A percentile compares a stretch with the other conserved stretches of the same genome.
phyloP scores from a whole-genome alignment of 176 grass and related monocot genomes.

The Hordeum vulgare region DNA sequence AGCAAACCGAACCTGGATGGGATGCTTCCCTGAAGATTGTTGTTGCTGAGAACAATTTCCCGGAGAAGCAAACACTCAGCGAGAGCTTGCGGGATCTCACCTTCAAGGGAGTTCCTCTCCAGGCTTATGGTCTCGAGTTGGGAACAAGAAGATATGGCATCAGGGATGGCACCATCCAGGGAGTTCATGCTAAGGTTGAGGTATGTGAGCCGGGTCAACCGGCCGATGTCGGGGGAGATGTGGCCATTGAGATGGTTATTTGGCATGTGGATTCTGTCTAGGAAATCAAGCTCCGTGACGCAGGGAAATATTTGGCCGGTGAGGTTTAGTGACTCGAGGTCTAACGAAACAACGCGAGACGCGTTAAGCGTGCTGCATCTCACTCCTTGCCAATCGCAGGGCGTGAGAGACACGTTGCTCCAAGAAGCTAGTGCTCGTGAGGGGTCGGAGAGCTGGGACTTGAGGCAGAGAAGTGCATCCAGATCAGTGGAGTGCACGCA shows the following conservation, averaged over 20 bases:
- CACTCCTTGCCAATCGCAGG: conserved; percentile 24
- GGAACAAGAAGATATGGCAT: neutral
- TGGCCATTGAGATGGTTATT: neutral
- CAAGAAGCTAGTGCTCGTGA: neutral
- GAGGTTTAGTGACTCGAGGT: neutral
- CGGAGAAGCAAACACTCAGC: neutral
- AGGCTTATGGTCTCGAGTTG: neutral
- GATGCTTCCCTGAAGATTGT: neutral
- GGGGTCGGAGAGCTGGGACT: conserved; percentile 12
- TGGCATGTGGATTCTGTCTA: neutral
- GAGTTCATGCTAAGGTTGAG: neutral
- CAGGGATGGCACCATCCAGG: neutral
- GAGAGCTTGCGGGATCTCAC: neutral
- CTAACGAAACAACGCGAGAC: neutral
- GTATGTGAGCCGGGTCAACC: neutral
- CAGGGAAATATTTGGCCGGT: conserved; percentile 3
- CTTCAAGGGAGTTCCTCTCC: neutral
- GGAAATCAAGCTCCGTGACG: neutral
- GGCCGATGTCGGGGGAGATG: neutral
- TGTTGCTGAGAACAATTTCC: neutral
- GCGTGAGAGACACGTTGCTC: neutral
- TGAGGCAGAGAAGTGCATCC: conserved; percentile 28
- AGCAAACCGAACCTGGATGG: neutral
- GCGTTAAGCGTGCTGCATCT: neutral
- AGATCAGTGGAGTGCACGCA: neutral